Evolutionary conservation across 345 rosid species (phyloP).

Genomic region (Gossypioides kirkii): DNA sequence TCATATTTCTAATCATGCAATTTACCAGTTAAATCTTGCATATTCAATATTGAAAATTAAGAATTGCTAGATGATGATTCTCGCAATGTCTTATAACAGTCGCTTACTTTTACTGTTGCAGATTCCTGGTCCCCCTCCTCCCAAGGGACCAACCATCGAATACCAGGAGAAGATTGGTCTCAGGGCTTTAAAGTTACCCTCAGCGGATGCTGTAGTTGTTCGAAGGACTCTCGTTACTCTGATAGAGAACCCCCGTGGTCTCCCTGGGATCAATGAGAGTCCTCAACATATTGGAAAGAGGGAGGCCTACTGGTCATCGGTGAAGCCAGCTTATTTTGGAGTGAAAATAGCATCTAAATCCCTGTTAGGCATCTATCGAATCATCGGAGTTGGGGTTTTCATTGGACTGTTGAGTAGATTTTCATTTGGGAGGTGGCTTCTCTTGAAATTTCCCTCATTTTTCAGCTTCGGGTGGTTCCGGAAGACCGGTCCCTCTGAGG

Average conservation of each 20-base stretch:
- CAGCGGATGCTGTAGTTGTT: slow-evolving; percentile 75
- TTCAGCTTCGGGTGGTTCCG: slow-evolving; percentile 82
- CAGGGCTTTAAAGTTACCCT: slow-evolving; percentile 77
- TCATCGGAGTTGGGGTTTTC: slow-evolving; percentile 51
- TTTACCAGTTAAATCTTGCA: neutral
- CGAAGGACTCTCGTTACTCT: slow-evolving; percentile 65
- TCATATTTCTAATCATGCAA: neutral
- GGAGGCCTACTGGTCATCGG: slow-evolving; percentile 60
- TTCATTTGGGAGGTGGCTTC: slow-evolving; percentile 74
- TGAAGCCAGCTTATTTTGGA: slow-evolving; percentile 76
- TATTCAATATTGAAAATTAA: neutral
- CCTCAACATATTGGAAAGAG: slow-evolving; percentile 48
- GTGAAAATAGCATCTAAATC: slow-evolving; percentile 67
- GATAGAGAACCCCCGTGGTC: slow-evolving; percentile 64
- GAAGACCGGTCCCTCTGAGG: slow-evolving; percentile 76
- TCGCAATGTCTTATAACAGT: neutral
- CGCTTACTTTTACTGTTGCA: slow-evolving; percentile 25
- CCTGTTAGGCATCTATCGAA: slow-evolving; percentile 44
- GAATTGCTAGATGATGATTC: neutral
- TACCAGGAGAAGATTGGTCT: slow-evolving; percentile 68
- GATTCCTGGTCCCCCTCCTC: slow-evolving; percentile 71
- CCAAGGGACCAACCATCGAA: slow-evolving; percentile 57
- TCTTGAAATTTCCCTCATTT: slow-evolving; percentile 70
- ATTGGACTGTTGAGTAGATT: slow-evolving; percentile 48
- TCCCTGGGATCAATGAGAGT: slow-evolving; percentile 63